Evolutionary conservation across 345 rosid genomes (phyloP).

Genomic region (Isatis tinctoria): DNA sequence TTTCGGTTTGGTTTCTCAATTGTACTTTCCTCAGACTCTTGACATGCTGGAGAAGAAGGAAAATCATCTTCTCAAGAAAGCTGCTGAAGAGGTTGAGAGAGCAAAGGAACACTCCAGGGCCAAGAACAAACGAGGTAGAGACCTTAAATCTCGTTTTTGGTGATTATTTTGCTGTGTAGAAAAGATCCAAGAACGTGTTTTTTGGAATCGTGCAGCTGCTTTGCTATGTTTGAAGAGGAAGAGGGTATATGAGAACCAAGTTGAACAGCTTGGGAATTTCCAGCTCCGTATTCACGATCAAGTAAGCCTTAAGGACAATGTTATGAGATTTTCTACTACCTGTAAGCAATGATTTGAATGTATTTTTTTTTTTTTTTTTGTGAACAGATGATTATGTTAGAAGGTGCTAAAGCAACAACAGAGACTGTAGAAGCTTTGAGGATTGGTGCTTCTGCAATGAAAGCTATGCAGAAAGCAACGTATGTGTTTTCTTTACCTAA

Average conservation of each 20-base stretch:
- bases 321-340: neutral
- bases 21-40: conserved; percentile 52
- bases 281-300: conserved; percentile 87
- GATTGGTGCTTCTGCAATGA: conserved; percentile 77
- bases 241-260: conserved; percentile 78
- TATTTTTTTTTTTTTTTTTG: neutral
- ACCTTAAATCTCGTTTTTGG: neutral
- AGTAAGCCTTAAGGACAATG: conserved; percentile 27
- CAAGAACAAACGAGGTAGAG: conserved; percentile 64
- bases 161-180: neutral
- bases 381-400: conserved; percentile 77
- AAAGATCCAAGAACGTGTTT: neutral
- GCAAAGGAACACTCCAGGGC: conserved; percentile 56
- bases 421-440: conserved; percentile 91
- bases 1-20: neutral
- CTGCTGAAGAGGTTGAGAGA: conserved; percentile 61
- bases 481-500: conserved; percentile 29
- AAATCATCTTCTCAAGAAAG: conserved; percentile 63
- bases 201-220: conserved; percentile 61
- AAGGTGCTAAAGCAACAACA: conserved; percentile 88
- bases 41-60: conserved; percentile 94
- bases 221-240: conserved; percentile 92
- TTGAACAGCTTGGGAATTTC: conserved; percentile 79
- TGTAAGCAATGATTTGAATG: neutral
- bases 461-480: conserved; percentile 96